Base-by-base conservation (phyloP, 768 basidiomycete genomes). In the Macrolepiota albuminosa region DNA sequence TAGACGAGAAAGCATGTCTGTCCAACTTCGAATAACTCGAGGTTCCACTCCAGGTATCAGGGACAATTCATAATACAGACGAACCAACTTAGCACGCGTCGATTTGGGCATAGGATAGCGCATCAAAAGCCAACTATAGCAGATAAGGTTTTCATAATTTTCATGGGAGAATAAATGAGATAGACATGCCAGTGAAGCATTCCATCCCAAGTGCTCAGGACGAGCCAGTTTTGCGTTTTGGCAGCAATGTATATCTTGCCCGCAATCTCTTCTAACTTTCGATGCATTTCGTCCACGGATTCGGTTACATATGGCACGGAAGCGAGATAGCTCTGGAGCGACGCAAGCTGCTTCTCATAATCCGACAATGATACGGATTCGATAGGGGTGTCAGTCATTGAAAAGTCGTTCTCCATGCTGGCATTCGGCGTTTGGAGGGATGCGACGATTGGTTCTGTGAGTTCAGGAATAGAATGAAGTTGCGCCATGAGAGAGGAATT, bases 21-120 rank as follows among this genome's bases (percentile, higher is more conserved):
- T 84, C 89, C 90, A 93, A 69, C 78, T 84, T 52, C 88, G 84
- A 60, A 85, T 76, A 63, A 87, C 77, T 46, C 87, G 84, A 10
- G 85, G 79, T 56, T 93, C 90, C 55, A 92, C 75, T 52, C 90
- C 90, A 48, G 91, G 91, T 8, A 90, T 69, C 37, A 91, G 73
- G 69, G 82, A 84, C n/a, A 93, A 73, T 67, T 93, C 88, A 66
- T 89, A 93, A 72, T 92, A 92, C 51, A 93, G 73, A 40, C 78
- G 80, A 14, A 86, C 88, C 56, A 93, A 83, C 69, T 84, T 86
- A 24, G 86, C 85, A 18, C 91, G 87, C 49, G 83, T 84, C 36
- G 84, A 66, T 59, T 82, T 89, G 47, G 81, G 72, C 66, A 93
- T 81, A 3, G 91, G 91, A 71, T 93, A 93, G 43, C 85, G 84